phyloP scores from a whole-genome alignment of 257 asterid species.

The Fraxinus pennsylvanica region DNA sequence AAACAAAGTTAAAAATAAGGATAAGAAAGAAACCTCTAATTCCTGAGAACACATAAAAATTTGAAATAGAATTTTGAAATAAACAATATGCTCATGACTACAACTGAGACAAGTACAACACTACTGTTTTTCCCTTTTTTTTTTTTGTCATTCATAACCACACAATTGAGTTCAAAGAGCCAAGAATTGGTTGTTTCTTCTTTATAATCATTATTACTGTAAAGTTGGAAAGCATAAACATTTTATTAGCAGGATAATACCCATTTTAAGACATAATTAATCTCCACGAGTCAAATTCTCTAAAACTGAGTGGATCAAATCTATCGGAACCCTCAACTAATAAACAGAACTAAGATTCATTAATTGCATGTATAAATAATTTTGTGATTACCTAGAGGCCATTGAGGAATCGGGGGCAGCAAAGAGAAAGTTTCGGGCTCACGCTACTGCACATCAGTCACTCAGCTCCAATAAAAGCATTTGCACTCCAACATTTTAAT shows the following conservation, averaged over 20 bases:
- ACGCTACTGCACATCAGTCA: constrained; percentile 37
- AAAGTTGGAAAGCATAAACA: not conserved
- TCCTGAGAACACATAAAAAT: not conserved
- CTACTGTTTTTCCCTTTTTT: no score
- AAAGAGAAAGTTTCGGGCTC: constrained; percentile 52
- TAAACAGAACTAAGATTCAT: not conserved
- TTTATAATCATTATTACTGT: not conserved
- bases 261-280: not conserved
- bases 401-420: constrained; percentile 74
- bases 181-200: not conserved
- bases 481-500: constrained; percentile 54
- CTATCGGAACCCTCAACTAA: not conserved
- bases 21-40: not conserved
- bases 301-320: not conserved
- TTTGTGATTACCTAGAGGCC: constrained; percentile 65
- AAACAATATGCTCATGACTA: not conserved
- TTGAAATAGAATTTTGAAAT: not conserved
- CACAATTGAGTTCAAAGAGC: no score
- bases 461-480: constrained; percentile 58
- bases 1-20: not conserved
- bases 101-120: no score
- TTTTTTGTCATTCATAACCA: no score
- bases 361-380: not conserved
- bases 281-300: not conserved
- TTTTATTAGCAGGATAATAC: not conserved